These are phyloP conservation scores for Bauhinia variegata DNA, from an alignment of 306 rosid species.

Conservation along the genomic window DNA sequence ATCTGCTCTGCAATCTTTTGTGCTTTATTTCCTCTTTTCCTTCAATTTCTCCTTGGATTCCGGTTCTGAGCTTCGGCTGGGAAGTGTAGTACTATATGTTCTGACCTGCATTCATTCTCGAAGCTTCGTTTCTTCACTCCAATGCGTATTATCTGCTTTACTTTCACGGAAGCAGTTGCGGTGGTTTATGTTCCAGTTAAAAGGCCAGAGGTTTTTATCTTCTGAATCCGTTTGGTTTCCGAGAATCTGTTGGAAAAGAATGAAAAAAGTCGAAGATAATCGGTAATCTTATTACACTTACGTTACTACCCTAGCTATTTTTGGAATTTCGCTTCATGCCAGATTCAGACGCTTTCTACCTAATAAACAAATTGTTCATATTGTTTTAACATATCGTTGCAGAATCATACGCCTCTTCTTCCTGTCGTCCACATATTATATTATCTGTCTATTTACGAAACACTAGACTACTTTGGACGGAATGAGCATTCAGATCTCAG, in stretches of 20 bases:
- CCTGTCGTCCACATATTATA: neutral
- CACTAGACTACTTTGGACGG: conserved; percentile 20
- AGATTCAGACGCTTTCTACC: neutral
- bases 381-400: neutral
- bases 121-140: neutral
- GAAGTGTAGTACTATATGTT: neutral
- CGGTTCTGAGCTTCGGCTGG: neutral
- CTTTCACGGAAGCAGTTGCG: conserved; percentile 9
- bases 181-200: neutral
- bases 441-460: conserved; percentile 27
- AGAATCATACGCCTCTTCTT: neutral
- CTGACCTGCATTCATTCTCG: conserved; percentile 25
- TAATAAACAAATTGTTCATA: neutral
- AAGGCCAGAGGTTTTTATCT: neutral
- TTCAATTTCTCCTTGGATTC: conserved; percentile 7
- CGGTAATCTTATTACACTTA: conserved; percentile 26
- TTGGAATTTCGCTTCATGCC: neutral
- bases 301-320: conserved; percentile 17
- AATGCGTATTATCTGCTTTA: conserved; percentile 8
- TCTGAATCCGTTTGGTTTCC: conserved; percentile 37
- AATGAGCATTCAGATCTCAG: conserved; percentile 36
- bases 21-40: neutral
- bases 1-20: conserved; percentile 16
- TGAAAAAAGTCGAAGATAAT: neutral
- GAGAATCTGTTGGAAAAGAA: conserved; percentile 32